Evolutionary conservation across 768 basidiomycete genomes (phyloP).

Genomic region (Suillus subaureus): DNA sequence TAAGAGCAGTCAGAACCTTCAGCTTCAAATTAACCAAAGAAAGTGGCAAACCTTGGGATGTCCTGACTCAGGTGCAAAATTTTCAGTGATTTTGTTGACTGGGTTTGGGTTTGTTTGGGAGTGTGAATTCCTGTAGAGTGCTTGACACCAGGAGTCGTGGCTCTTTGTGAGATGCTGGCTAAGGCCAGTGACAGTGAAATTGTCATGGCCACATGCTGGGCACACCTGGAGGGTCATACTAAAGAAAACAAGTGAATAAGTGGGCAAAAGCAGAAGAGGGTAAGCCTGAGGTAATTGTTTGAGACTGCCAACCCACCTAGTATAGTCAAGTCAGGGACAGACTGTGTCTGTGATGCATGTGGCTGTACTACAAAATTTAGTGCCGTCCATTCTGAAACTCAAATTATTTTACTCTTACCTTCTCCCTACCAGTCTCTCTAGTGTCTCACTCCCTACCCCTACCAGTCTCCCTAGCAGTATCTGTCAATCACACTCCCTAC

Average conservation of each 20-base stretch:
- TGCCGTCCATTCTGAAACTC: background rate
- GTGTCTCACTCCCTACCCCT: too few species aligned
- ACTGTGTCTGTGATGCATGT: background rate
- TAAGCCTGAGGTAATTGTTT: background rate
- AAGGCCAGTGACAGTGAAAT: constrained; percentile 8
- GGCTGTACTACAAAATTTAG: background rate
- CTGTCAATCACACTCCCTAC: background rate
- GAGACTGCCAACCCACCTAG: background rate
- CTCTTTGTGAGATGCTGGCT: constrained; percentile 9
- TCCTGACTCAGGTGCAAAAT: background rate
- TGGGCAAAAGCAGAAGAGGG: background rate
- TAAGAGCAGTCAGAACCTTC: background rate
- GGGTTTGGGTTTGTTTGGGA: background rate
- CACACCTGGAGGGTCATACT: background rate
- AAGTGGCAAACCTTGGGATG: background rate
- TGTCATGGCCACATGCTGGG: background rate
- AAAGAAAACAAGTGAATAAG: background rate
- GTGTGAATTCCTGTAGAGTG: constrained; percentile 3
- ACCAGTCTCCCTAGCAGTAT: background rate
- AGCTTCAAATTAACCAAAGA: background rate
- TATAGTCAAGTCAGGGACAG: background rate
- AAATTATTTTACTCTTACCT: constrained; percentile 4
- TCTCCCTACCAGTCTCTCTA: background rate
- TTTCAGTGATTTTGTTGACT: background rate
- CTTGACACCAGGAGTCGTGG: background rate